Evolutionary conservation across 2,329 filamentous ascomycete genomes (phyloP), one percentile per base, ranked within the genome.

Genomic region (Hansfordia pulvinata): DNA sequence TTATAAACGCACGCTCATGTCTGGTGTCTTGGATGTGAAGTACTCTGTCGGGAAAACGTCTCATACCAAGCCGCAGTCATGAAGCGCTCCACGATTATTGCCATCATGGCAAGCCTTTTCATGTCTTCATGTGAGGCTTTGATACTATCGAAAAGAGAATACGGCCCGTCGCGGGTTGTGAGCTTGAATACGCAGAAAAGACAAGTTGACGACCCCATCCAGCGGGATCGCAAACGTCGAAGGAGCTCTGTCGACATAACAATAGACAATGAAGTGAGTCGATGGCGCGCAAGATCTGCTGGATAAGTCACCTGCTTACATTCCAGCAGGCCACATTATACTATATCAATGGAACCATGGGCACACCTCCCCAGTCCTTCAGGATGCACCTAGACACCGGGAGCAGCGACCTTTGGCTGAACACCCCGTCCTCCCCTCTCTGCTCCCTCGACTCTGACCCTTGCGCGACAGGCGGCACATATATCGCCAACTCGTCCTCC

Each of bases 321-420:
- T n/a, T n/a, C n/a, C n/a, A n/a, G 4, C 27, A 72, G 64, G 53
- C 69, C 59, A 72, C 69, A 2, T 55, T 78, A 16, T 79, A 79
- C 46, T 73, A 68, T 38, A 58, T 73, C 38, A 77, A 78, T 44
- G 63, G 58, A 25, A 62, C 69, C 5, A 37, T 79, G 25, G 75
- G 75, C 26, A 78, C 72, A 3, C 75, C 75, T 9, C 42, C 63
- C 8, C 70, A 75, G 42, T 37, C 48, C 2, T 38, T 79, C 22
- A 58, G 61, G 11, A 53, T 78, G 33, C 69, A 76, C 37, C 45
- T 80, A 28, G 75, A 80, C 47, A 80, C 75, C 5, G 75, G 75
- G 26, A 77, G 72, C 50, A 76, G 70, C 38, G 75, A 80, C 42
- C 52, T 78, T 13, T 78, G 74, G 73, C 66, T 78, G 6, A 90